These are phyloP conservation scores for Rubia tinctorum DNA, from an alignment of 305 asterid genomes.

Conservation along the genomic window DNA sequence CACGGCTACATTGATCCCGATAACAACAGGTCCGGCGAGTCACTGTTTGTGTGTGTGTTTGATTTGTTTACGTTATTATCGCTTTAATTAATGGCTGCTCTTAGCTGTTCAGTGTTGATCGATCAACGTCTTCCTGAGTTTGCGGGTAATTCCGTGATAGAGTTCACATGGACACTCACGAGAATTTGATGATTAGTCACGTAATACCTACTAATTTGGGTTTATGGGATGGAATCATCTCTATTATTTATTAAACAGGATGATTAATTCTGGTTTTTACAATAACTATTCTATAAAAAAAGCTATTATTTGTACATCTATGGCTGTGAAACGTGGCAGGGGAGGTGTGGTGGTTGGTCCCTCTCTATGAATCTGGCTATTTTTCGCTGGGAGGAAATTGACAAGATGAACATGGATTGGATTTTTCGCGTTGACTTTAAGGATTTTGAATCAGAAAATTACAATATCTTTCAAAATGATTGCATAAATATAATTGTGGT, in stretches of 20 bases:
- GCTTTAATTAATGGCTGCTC: neutral
- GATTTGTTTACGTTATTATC: neutral
- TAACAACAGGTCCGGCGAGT: constrained; percentile 40
- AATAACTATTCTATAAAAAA: neutral
- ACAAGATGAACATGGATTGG: neutral
- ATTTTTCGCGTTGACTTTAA: neutral
- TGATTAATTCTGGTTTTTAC: neutral
- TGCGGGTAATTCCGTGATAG: neutral
- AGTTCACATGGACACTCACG: neutral
- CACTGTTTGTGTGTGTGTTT: neutral
- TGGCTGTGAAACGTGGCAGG: constrained; percentile 3
- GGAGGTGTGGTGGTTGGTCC: neutral
- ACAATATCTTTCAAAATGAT: neutral
- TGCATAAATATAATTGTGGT: neutral
- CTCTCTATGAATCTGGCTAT: constrained; percentile 2
- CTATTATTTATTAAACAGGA: neutral
- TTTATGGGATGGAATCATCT: neutral
- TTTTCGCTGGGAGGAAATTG: neutral
- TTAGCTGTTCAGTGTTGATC: constrained; percentile 10
- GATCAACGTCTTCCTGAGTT: constrained; percentile 5
- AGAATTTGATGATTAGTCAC: neutral
- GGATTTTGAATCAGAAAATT: neutral
- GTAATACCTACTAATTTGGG: neutral
- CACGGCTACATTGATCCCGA: constrained; percentile 61
- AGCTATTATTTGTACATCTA: neutral